Evolutionary conservation across 2,329 filamentous ascomycete species (phyloP).

Genomic region (Tolypocladium endophyticum): DNA sequence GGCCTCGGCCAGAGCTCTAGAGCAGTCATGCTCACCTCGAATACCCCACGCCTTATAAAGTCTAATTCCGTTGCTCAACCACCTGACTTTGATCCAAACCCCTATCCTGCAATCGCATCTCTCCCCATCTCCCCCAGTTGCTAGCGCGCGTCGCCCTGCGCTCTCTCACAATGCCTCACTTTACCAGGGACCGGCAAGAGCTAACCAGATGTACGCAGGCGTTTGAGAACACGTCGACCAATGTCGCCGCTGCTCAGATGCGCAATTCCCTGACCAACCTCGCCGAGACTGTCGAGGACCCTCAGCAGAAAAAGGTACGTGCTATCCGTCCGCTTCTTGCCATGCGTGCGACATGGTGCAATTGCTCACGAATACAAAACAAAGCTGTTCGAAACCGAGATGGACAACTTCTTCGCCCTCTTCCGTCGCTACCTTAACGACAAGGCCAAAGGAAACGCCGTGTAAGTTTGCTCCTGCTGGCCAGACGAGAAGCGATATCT

Average conservation of each 20-base stretch:
- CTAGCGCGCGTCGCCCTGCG: background rate
- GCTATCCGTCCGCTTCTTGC: background rate
- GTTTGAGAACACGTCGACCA: conserved; percentile 98
- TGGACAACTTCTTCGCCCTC: conserved; percentile 99
- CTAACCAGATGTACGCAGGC: conserved; percentile 47
- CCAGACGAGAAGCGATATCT: background rate
- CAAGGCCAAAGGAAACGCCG: conserved; percentile 92
- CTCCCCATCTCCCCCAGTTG: background rate
- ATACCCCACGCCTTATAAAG: background rate
- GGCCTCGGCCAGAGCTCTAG: background rate
- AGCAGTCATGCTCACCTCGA: background rate
- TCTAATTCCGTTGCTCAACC: background rate
- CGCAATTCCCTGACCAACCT: conserved; percentile 93
- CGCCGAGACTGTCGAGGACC: conserved; percentile 78
- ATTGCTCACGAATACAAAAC: conserved; percentile 1
- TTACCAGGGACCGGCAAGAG: conserved; percentile 2
- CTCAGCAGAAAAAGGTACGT: conserved; percentile 70
- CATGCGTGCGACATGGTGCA: background rate
- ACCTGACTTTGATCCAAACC: background rate
- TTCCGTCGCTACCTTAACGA: conserved; percentile 98
- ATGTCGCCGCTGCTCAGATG: conserved; percentile 97
- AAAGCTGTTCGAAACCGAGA: conserved; percentile 93
- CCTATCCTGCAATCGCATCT: background rate
- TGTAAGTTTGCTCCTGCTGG: conserved; percentile 38
- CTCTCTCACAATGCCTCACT: background rate